Base-by-base conservation (phyloP, 2,329 filamentous ascomycete species). In the Diaporthe capsici region DNA sequence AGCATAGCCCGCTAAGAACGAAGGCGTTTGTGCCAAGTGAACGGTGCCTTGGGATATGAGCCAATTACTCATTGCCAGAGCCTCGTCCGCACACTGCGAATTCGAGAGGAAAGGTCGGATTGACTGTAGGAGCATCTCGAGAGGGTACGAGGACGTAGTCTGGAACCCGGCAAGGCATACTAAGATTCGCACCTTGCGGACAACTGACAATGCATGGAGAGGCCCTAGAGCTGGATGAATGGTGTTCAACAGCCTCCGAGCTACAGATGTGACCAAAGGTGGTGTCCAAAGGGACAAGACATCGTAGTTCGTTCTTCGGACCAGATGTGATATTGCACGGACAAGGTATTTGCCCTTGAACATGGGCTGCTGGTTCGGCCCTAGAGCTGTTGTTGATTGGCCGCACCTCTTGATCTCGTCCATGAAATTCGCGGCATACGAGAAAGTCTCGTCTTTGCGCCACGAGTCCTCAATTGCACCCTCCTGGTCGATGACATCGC, bases 101-200 rank as follows among this genome's bases (percentile, higher is more conserved):
- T 98, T 93, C 1, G 93, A 93, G 8, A 98, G 87, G 78, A 95
- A 97, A 0, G 92, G 92, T 13, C 94, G 90, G 28, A 98, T 87
- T 1, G 94, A 93, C 80, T 95, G 94, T 2, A 99, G 88, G 0
- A 98, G 88, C 94, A 98, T 97, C 83, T 99, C 95, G 20, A 98
- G 83, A 15, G 95, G 94, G 81, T 98, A 98, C 0, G 93, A 94
- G 55, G 91, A 86, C 34, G 93, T 87, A n/a, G 94, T 94, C 70
- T 92, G 88, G 0, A 90, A 83, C 0, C 95, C 95, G 37, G 95
- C 93, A 61, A 98, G 86, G 76, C 92, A 94, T 37, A 98, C 89
- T 22, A 98, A 85, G 12, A 98, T 90, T 47, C 95, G 90, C 63
- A 98, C 89, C 81, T 97, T 98, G 53, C 96, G 92, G 71, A 99